Evolutionary conservation across 1,284 basidiomycete genomes (phyloP), one percentile per base, ranked within the genome.

Genomic region (Stereum hirsutum): DNA sequence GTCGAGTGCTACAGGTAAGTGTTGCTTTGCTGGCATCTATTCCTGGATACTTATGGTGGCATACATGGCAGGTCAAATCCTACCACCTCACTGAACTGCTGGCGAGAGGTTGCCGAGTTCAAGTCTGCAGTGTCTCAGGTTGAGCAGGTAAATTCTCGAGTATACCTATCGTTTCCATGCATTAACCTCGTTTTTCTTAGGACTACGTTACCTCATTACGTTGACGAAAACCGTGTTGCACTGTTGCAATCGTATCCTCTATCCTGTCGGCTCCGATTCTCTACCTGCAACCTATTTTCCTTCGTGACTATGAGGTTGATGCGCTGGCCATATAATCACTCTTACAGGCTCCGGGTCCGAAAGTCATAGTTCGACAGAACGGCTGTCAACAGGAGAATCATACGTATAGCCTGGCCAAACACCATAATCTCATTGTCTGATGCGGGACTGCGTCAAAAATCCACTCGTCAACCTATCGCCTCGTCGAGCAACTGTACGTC

Each of bases 71-170:
- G 88, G 56, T 65, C 67, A 48, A 74, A 89, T 54, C 58, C 66
- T 5, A 62, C 64, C 0, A 74, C 69, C 5, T 69, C 87, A 19
- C 61, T 92, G 33, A 75, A 90, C 51, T 92, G 89, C 61, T 88
- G 81, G 81, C 70, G 67, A 48, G 75, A 89, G 55, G 85, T 89
- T 4, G 61, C 64, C n/a, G 70, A 69, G 17, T 92, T 92, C 66
- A 89, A 81, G 56, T 56, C 66, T 25, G 74, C 82, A 1, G 83
- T 91, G 14, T 70, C 72, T 10, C 62, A 70, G 41, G 66, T 86
- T 53, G 89, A 92, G 60, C 66, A 72, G 59, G 77, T 75, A 46
- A 50, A 68, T 46, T n/a, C n/a, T n/a, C n/a, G n/a, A n/a, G n/a
- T 34, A 19, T 12, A 15, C 26, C 10, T 7, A 4, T 43, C 17